Conservation (phyloP, 495 filamentous ascomycete genomes). For the Penicillium silybi region DNA sequence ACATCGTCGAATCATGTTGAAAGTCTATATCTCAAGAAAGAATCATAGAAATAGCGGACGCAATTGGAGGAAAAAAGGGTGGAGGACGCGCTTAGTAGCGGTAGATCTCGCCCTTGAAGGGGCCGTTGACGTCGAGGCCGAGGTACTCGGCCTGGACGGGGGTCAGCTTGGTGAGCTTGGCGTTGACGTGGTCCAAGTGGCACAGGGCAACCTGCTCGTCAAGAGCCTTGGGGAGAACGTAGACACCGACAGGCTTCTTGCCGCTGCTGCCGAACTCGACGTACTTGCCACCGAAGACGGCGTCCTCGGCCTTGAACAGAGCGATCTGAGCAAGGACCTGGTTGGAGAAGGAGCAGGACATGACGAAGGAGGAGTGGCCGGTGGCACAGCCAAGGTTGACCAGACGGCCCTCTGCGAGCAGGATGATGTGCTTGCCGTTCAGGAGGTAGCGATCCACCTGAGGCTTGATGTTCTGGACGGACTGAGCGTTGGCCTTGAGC, state of each 20-base stretch:
- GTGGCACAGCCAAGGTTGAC: constrained; percentile 99
- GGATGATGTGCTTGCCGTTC: constrained; percentile 96
- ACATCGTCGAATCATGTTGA: constrained; percentile 64
- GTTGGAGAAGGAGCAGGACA: constrained; percentile 99
- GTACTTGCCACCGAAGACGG: constrained; percentile 86
- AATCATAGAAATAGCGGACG: constrained; percentile 38
- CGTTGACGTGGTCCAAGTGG: constrained; percentile 92
- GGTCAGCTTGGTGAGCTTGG: constrained; percentile 81
- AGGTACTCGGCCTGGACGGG: constrained; percentile 91
- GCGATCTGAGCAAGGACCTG: constrained; percentile 99
- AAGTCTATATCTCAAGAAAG: constrained; percentile 41
- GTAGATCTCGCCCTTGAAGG: constrained; percentile 85
- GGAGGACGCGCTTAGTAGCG: constrained; percentile 45
- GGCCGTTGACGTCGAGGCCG: constrained; percentile 74
- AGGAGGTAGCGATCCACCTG: constrained; percentile 98
- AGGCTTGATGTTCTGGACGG: constrained; percentile 97
- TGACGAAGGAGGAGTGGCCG: constrained; percentile 99
- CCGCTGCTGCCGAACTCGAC: constrained; percentile 88
- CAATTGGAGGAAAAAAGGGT: constrained; percentile 23
- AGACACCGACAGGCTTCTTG: constrained; percentile 89
- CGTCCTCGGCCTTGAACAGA: constrained; percentile 89
- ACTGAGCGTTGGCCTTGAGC: constrained; percentile 93
- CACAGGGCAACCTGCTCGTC: constrained; percentile 96
- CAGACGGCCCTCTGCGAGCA: constrained; percentile 95
- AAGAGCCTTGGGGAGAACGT: constrained; percentile 96